Percentiles rank a stretch among this genome's conserved stretches.
These are phyloP conservation scores for Vaccinium myrtillus DNA, from an alignment of 148 eudicot species.

Conservation along the genomic window DNA sequence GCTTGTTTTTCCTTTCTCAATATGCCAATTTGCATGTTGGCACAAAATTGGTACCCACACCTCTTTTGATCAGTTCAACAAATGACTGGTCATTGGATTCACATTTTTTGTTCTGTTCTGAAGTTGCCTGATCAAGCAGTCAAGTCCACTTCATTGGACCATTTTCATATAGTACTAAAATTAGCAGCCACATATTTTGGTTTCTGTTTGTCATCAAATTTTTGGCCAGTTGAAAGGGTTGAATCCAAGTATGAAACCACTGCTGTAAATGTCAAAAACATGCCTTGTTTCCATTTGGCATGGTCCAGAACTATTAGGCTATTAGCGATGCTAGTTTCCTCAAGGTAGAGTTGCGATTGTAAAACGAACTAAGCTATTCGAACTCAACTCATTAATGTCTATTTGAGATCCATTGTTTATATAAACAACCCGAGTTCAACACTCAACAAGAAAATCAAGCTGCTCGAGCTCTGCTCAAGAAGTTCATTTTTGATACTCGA, in stretches of 20 bases:
- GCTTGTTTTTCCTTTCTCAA: not conserved
- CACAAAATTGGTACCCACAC: not conserved
- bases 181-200: not conserved
- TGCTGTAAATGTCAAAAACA: not conserved
- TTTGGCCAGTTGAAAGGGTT: not conserved
- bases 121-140: not conserved
- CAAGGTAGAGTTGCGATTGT: too few species aligned
- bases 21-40: not conserved
- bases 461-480: too few species aligned
- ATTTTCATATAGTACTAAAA: not conserved
- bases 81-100: not conserved
- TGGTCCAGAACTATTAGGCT: not conserved
- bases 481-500: too few species aligned
- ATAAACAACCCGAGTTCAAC: too few species aligned
- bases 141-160: slow-evolving; percentile 4
- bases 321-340: not conserved
- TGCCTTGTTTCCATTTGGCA: not conserved
- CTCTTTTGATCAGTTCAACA: not conserved
- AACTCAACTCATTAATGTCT: too few species aligned
- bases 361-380: too few species aligned
- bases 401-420: too few species aligned
- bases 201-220: not conserved
- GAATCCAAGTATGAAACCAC: not conserved
- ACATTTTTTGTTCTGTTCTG: not conserved
- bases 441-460: too few species aligned